Conservation (phyloP, 768 basidiomycete genomes). For the Boletus reticulatus region DNA sequence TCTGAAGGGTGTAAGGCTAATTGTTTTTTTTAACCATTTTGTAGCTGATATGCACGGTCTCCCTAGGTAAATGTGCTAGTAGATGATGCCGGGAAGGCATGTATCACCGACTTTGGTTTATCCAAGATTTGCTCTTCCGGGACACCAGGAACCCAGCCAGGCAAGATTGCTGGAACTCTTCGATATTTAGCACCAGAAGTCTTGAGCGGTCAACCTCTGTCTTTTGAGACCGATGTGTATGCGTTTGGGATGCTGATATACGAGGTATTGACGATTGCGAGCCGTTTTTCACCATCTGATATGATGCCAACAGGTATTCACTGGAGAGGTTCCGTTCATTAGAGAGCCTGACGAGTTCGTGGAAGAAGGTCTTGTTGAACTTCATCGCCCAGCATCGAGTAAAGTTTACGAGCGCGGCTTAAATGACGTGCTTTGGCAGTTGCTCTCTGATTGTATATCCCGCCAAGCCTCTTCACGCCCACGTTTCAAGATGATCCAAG, state of each 20-base stretch:
- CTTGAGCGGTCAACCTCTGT: constrained; percentile 4
- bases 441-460: constrained; percentile 4
- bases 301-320: constrained; percentile 3
- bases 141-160: constrained; percentile 15
- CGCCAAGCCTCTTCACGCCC: neutral
- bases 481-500: constrained; percentile 1
- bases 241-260: constrained; percentile 32
- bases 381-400: neutral
- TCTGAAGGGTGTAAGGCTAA: constrained; percentile 24
- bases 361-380: neutral
- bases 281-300: neutral
- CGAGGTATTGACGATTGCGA: constrained; percentile 15
- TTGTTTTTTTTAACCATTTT: neutral
- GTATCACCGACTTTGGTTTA: constrained; percentile 36
- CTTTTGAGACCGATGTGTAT: constrained; percentile 27
- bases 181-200: constrained; percentile 34
- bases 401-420: constrained; percentile 1
- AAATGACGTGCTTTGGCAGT: neutral
- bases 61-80: constrained; percentile 33
- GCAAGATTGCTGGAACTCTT: constrained; percentile 24
- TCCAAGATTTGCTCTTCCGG: constrained; percentile 21
- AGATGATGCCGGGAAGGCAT: constrained; percentile 29
- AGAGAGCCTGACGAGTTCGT: neutral
- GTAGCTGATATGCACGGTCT: neutral
- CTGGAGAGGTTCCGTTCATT: constrained; percentile 8